Conservation (phyloP, 2,329 filamentous ascomycete genomes). For the Ophiostoma quercus region DNA sequence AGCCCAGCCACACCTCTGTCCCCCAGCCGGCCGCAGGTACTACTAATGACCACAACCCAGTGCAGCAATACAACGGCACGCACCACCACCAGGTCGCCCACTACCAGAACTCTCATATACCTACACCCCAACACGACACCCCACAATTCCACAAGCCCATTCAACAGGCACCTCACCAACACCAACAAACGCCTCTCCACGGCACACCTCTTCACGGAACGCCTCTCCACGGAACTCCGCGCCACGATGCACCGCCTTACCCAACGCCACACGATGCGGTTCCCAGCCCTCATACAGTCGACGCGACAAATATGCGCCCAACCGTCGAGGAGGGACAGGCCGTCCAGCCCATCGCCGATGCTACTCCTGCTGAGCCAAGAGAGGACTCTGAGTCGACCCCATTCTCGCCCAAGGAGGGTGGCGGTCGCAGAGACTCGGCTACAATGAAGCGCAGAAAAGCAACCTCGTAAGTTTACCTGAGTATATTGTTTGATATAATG, state of each 20-base stretch:
- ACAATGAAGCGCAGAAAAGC: slow-evolving; percentile 8
- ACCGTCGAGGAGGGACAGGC: background rate
- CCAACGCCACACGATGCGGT: background rate
- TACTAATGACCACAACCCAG: background rate
- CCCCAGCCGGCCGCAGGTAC: background rate
- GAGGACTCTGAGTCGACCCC: slow-evolving; percentile 3
- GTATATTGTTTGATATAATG: background rate
- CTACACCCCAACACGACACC: background rate
- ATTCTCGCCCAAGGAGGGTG: background rate
- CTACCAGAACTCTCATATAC: background rate
- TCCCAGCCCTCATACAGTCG: background rate
- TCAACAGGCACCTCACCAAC: background rate
- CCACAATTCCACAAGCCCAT: background rate
- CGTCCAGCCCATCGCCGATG: background rate
- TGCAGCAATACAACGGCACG: background rate
- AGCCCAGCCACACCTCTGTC: background rate
- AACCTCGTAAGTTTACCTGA: background rate
- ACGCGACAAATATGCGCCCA: background rate
- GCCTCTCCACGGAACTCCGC: background rate
- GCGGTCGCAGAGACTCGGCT: background rate
- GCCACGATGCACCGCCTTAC: background rate
- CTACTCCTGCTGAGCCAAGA: background rate
- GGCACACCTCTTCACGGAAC: background rate
- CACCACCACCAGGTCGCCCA: background rate
- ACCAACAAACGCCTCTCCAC: background rate